Conservation (phyloP, 2,329 filamentous ascomycete species). For the Ampelomyces quisqualis region DNA sequence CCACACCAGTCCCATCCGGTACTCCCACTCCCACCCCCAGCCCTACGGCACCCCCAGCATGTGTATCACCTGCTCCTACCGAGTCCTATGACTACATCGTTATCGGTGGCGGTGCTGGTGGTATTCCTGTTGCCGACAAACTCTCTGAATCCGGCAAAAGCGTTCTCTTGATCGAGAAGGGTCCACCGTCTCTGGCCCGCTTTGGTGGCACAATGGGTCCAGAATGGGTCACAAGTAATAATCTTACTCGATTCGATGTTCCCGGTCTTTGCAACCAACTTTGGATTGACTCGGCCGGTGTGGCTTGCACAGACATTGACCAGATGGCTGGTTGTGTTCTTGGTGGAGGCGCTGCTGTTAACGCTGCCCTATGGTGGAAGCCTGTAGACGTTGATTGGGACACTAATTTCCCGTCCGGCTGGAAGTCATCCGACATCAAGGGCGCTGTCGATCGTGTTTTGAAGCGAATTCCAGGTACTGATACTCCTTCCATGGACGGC, state of each 20-base stretch:
- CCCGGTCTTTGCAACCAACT: slow-evolving; percentile 72
- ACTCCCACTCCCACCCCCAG: slow-evolving; percentile 34
- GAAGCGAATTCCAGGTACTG: slow-evolving; percentile 68
- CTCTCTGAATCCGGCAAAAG: slow-evolving; percentile 65
- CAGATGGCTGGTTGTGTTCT: slow-evolving; percentile 72
- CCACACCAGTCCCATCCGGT: slow-evolving; percentile 24
- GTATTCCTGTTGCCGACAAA: slow-evolving; percentile 60
- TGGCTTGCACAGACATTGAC: slow-evolving; percentile 68
- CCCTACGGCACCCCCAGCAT: slow-evolving; percentile 41
- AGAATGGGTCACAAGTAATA: slow-evolving; percentile 61
- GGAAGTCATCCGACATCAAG: slow-evolving; percentile 65
- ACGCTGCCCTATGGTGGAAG: slow-evolving; percentile 69
- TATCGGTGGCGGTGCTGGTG: slow-evolving; percentile 63
- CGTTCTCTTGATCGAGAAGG: slow-evolving; percentile 59
- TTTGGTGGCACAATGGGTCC: slow-evolving; percentile 64
- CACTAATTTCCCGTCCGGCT: slow-evolving; percentile 69
- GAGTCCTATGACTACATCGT: slow-evolving; percentile 64
- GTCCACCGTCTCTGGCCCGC: slow-evolving; percentile 60
- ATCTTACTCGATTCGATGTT: slow-evolving; percentile 69
- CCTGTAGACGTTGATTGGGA: slow-evolving; percentile 68
- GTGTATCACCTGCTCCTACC: slow-evolving; percentile 43
- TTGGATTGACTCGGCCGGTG: slow-evolving; percentile 62
- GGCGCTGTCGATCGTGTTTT: slow-evolving; percentile 64
- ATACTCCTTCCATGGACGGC: slow-evolving; percentile 65
- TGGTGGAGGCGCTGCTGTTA: slow-evolving; percentile 67